Evolutionary conservation across 768 basidiomycete genomes (phyloP), one percentile per base, ranked within the genome.

Genomic region (Bullera alba): DNA sequence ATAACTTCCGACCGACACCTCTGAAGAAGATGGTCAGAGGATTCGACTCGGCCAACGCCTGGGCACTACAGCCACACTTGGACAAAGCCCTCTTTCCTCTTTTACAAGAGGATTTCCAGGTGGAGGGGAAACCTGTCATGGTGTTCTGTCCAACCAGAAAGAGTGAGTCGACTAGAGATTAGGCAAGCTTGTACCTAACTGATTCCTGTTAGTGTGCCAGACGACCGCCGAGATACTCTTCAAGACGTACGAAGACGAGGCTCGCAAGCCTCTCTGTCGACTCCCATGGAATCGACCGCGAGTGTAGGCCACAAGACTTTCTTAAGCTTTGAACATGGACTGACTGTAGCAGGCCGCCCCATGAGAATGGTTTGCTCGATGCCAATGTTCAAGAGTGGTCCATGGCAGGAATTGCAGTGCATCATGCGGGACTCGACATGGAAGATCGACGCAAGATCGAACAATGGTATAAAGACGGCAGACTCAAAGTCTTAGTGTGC

Each of bases 61-160:
- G 88, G 64, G 78, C 78, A 14, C 91, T 90, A 65, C 77, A 78
- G 2, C 80, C 78, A 51, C 77, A 74, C 4, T 77, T 97, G 12
- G 86, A 92, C 65, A 78, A 73, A 61, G 84, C 81, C 53, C 69
- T 96, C 7, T 92, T 84, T 63, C 62, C 77, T 0, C 69, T 85
- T n/a, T 76, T 97, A 51, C 81, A 84, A 0, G 74, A 77, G 14
- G 81, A 84, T 25, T 91, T 91, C 57, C 81, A 91, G 62, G 81
- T 84, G 0, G 75, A 77, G 14, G 81, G 84, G 25, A 92, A 91
- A 69, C 90, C 93, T 0, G 84, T 88, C 16, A 73, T 99, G 42
- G 74, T 97, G 6, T 99, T 99, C 67, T 85, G 84, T 56, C 77
- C 87, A 16, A 96, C 93, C 2, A 79, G 93, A 58, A 91, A 86